These are phyloP conservation scores for Globisporangium ultimum DNA, from an alignment of 352 stramenopile genomes.

Conservation along the genomic window DNA sequence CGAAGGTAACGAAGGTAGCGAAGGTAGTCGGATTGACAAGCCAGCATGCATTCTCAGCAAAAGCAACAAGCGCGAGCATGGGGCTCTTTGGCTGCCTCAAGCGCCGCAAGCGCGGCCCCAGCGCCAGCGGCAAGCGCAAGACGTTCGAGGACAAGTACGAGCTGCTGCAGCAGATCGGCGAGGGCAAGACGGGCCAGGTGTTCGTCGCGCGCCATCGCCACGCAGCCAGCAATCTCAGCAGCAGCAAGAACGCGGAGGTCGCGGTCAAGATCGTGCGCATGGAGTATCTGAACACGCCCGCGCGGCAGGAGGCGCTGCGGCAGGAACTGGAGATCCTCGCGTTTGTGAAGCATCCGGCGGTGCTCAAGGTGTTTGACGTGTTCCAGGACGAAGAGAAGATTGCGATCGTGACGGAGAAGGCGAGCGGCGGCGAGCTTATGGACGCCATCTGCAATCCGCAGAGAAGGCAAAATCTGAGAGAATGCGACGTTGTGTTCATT, in stretches of 20 bases:
- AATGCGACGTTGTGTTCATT: slow-evolving; percentile 62
- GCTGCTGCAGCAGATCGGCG: slow-evolving; percentile 59
- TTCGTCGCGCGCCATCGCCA: slow-evolving; percentile 45
- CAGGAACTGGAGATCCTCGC: slow-evolving; percentile 60
- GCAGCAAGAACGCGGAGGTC: slow-evolving; percentile 28
- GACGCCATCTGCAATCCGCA: slow-evolving; percentile 31
- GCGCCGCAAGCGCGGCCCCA: slow-evolving; percentile 9
- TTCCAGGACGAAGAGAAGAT: slow-evolving; percentile 67
- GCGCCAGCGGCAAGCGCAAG: slow-evolving; percentile 20
- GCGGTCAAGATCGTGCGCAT: slow-evolving; percentile 66
- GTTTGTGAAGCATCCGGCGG: slow-evolving; percentile 46
- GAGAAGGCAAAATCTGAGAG: slow-evolving; percentile 22
- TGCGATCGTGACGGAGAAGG: slow-evolving; percentile 66
- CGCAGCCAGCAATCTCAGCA: slow-evolving; percentile 14
- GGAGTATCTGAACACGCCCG: slow-evolving; percentile 69
- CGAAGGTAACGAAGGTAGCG: too few relatives aligned
- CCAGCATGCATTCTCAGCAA: too few relatives aligned
- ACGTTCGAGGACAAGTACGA: slow-evolving; percentile 69
- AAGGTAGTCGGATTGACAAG: too few relatives aligned
- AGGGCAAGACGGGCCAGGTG: slow-evolving; percentile 78
- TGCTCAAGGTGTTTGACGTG: slow-evolving; percentile 60
- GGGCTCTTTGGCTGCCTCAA: slow-evolving; percentile 32
- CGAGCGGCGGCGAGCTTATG: slow-evolving; percentile 61
- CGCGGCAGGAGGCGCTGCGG: slow-evolving; percentile 60
- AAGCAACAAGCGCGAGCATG: neutral